Percentiles rank a stretch among this genome's conserved stretches.
Conservation (phyloP, 2,329 filamentous ascomycete species). For the Phyllosticta ampelicida region DNA sequence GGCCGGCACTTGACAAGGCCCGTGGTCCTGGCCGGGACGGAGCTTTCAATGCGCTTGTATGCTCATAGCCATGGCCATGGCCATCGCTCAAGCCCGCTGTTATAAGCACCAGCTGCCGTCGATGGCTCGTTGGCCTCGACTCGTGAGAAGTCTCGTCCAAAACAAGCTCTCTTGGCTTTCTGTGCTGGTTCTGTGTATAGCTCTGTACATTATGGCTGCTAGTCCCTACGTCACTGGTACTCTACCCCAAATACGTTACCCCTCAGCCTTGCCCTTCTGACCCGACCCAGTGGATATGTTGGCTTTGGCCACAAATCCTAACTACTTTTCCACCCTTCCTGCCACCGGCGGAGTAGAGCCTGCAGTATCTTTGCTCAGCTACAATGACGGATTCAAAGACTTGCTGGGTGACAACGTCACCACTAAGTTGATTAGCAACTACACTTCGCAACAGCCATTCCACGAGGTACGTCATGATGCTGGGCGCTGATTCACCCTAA, state of each 20-base stretch:
- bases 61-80: not conserved
- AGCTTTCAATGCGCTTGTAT: not conserved
- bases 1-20: not conserved
- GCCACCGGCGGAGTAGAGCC: conserved; percentile 22
- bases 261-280: not conserved
- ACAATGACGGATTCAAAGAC: conserved; percentile 23
- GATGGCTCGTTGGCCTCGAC: not conserved
- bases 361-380: conserved; percentile 27
- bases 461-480: conserved; percentile 25
- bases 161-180: not conserved
- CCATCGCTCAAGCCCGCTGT: not conserved
- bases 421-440: conserved; percentile 22
- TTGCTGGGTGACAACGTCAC: conserved; percentile 24
- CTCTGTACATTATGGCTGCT: conserved; percentile 2
- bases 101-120: conserved; percentile 4
- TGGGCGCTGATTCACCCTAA: not conserved
- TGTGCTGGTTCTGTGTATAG: conserved; percentile 2
- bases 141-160: not conserved
- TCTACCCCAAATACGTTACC: not conserved
- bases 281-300: conserved; percentile 21
- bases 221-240: not conserved
- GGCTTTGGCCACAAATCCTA: conserved; percentile 21
- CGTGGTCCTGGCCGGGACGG: not conserved
- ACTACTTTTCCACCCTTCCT: conserved; percentile 20
- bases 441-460: conserved; percentile 22